Base-by-base conservation (phyloP, 345 rosid genomes). In the Sisymbrium irio region DNA sequence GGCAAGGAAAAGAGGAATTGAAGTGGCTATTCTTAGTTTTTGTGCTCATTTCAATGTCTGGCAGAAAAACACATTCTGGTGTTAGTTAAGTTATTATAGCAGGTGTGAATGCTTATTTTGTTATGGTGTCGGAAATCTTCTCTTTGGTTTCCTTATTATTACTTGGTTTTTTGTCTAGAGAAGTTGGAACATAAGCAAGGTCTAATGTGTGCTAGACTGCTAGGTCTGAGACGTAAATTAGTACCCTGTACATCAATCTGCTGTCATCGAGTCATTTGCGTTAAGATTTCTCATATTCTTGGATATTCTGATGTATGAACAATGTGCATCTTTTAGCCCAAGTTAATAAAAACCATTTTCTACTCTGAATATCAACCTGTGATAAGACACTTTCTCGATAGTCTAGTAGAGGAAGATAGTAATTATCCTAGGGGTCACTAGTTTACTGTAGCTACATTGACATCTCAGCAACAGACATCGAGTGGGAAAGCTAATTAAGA, bases 181-280 rank as follows among this genome's bases (percentile, higher is more conserved):
- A 51, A 61, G 51, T 61, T 60, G 67, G 49, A 61, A 27, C 47
- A 33, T 27, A 59, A 35, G 51, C 40, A 60, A 49, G 42, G n/a
- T n/a, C n/a, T n/a, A n/a, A n/a, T n/a, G n/a, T n/a, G n/a, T n/a
- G n/a, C n/a, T n/a, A n/a, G n/a, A n/a, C n/a, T n/a, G n/a, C n/a
- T 59, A 59, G 11, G 10, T 37, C 46, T 37, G 6, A 59, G 19
- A 37, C 11, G 45, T 7, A 11, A 37, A 19, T 12, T 19, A 19
- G 46, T 59, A 59, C 32, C 6, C 9, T 60, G 32, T 37, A 37
- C 32, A 59, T 4, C 5, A 60, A 39, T 60, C 6, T 60, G 47
- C 47, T 39, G 14, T 60, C 13, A 10, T 35, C 6, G 10, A 18
- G 45, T 19, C 32, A 37, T 36, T 59, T 65, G 18, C 18, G 19